These are phyloP conservation scores for Linum lewisii DNA, from an alignment of 345 rosid species.

Conservation along the genomic window DNA sequence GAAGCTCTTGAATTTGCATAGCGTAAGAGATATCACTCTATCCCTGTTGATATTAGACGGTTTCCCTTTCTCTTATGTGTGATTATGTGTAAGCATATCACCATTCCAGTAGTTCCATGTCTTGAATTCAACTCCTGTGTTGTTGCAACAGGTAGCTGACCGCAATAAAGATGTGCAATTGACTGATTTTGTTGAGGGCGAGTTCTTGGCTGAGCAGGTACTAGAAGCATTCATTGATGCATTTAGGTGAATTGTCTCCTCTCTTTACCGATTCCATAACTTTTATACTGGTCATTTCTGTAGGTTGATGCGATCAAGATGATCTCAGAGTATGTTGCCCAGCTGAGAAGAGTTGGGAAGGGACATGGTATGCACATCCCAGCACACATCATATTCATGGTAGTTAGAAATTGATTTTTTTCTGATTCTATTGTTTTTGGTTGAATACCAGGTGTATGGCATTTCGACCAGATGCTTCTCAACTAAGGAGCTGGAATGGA, in stretches of 20 bases:
- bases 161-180: slow-evolving; percentile 17
- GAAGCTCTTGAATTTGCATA: slow-evolving; percentile 21
- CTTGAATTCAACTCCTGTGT: not conserved
- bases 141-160: slow-evolving; percentile 15
- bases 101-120: too few relatives aligned
- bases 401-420: not conserved
- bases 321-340: slow-evolving; percentile 27
- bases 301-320: slow-evolving; percentile 24
- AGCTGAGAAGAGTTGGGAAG: slow-evolving; percentile 23
- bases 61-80: too few relatives aligned
- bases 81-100: too few relatives aligned
- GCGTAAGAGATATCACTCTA: slow-evolving; percentile 9
- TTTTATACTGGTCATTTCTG: not conserved
- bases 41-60: not conserved
- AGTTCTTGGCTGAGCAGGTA: slow-evolving; percentile 24
- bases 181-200: slow-evolving; percentile 20
- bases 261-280: not conserved
- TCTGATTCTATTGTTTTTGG: not conserved
- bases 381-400: not conserved
- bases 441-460: slow-evolving; percentile 25
- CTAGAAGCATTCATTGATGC: too few relatives aligned
- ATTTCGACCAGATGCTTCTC: slow-evolving; percentile 27
- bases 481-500: not conserved
- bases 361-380: slow-evolving; percentile 16
- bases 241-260: too few relatives aligned